Conservation (phyloP, 1,139 yeast genomes). For the Nakaseomyces kungkrabaensis region DNA sequence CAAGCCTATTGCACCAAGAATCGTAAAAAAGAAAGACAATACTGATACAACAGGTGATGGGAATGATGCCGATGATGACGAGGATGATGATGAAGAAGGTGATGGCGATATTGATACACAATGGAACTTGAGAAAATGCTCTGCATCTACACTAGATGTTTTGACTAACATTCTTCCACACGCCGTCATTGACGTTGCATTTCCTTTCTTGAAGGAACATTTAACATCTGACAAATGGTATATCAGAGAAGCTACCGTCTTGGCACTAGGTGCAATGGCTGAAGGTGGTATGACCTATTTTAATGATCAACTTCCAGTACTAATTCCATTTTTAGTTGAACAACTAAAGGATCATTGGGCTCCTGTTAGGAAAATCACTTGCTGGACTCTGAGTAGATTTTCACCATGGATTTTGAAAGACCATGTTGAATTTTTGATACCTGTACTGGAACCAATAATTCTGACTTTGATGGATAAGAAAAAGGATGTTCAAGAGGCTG, state of each 20-base stretch:
- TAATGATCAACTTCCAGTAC: slow-evolving; percentile 60
- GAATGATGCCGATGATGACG: slow-evolving; percentile 33
- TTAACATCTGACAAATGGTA: slow-evolving; percentile 73
- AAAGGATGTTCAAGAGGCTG: slow-evolving; percentile 91
- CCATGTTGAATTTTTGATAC: slow-evolving; percentile 59
- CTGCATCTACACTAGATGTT: slow-evolving; percentile 86
- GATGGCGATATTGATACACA: slow-evolving; percentile 38
- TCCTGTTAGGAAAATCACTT: slow-evolving; percentile 81
- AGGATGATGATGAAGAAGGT: slow-evolving; percentile 26
- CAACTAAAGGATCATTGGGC: slow-evolving; percentile 68
- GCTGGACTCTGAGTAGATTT: slow-evolving; percentile 91
- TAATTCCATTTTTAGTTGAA: slow-evolving; percentile 79
- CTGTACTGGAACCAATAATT: slow-evolving; percentile 70
- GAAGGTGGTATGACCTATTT: slow-evolving; percentile 75
- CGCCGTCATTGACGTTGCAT: slow-evolving; percentile 53
- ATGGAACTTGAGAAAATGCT: slow-evolving; percentile 89
- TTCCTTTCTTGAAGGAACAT: slow-evolving; percentile 68
- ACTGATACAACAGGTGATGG: slow-evolving; percentile 19
- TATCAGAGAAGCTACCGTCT: slow-evolving; percentile 81
- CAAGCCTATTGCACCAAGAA: slow-evolving; percentile 64
- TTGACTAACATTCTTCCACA: slow-evolving; percentile 61
- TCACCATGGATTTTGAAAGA: slow-evolving; percentile 71
- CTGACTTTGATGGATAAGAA: slow-evolving; percentile 68
- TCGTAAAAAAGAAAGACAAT: slow-evolving; percentile 37
- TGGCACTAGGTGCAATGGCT: slow-evolving; percentile 92